Evolutionary conservation across 2,329 filamentous ascomycete genomes (phyloP).

Genomic region (Neoarthrinium moseri): DNA sequence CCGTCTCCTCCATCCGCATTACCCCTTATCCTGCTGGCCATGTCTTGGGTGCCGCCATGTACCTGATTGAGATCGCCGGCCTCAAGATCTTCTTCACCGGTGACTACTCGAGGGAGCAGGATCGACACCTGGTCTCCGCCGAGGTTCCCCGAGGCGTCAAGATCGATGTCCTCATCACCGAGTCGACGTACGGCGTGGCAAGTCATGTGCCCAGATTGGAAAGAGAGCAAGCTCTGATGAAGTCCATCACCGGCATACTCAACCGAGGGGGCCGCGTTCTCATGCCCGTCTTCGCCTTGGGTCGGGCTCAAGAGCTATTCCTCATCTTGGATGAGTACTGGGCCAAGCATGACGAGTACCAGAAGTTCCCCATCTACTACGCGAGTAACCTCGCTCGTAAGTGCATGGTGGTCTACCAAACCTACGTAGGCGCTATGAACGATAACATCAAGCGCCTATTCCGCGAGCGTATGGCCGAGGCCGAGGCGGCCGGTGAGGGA

Average conservation of each 20-base stretch:
- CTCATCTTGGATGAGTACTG: conserved; percentile 97
- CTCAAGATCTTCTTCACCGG: conserved; percentile 97
- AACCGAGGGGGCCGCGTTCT: conserved; percentile 90
- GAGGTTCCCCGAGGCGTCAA: conserved; percentile 86
- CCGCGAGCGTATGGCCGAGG: conserved; percentile 85
- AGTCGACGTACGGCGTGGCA: conserved; percentile 95
- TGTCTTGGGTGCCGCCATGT: conserved; percentile 98
- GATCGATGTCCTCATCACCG: conserved; percentile 94
- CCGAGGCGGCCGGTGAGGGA: conserved; percentile 74
- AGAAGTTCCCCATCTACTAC: conserved; percentile 94
- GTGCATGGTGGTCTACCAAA: conserved; percentile 99
- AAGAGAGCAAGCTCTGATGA: conserved; percentile 91
- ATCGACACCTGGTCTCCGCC: conserved; percentile 92
- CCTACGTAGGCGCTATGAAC: conserved; percentile 98
- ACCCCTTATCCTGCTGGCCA: conserved; percentile 97
- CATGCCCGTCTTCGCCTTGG: conserved; percentile 93
- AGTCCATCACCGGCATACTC: conserved; percentile 85
- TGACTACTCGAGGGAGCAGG: conserved; percentile 94
- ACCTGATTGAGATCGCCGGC: conserved; percentile 93
- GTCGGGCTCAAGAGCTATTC: conserved; percentile 88
- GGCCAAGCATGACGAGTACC: conserved; percentile 83
- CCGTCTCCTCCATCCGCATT: conserved; percentile 92
- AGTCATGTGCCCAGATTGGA: conserved; percentile 89
- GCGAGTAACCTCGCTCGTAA: conserved; percentile 92
- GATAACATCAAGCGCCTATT: conserved; percentile 98